Base-by-base conservation (phyloP, 108 stramenopile genomes). In the Schizochytrium sp. region DNA sequence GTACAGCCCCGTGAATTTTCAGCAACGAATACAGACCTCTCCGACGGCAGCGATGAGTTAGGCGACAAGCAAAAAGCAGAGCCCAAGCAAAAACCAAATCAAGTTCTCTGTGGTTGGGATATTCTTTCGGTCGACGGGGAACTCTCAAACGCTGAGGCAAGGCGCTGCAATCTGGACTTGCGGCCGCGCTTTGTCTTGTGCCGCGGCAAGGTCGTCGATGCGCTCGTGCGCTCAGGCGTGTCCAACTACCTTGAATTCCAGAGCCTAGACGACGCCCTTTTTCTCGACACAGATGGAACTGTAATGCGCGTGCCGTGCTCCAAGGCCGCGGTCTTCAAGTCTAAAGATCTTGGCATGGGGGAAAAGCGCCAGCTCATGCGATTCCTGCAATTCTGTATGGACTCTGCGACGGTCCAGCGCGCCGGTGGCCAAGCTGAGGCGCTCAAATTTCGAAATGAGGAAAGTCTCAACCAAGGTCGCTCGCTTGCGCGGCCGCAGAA, bases 291-390 rank as follows among this genome's bases (percentile, higher is more conserved):
- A 28, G 58, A 91, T 44, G 41, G 58, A 57, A 89, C 28, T 57
- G 87, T 96, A 0, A 92, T 92, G 60, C 89, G 93, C 44, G 96
- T 97, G 4, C 97, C 97, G 58, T 96, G 96, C 88, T 93, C 90
- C 63, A 97, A 97, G 89, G 92, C 91, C 44, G 97, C 97, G 88
- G 95, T 97, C 45, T 97, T 97, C 92, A 87, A 88, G 10, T 95
- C 96, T 16, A 94, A 94, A 76, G 88, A 96, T n/a, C 89, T 97
- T 29, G 72, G 93, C 44, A 95, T 96, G 44, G 92, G 96, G 88
- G 97, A 97, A 55, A 97, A 97, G 89, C 94, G 97, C 14, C 94
- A 94, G 44, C 93, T 97, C 59, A 97, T 97, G 97, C 96, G 96
- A 88, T 96, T 97, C 87, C 90, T 96, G 34, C 97, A 97, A 87